Evolutionary conservation across 176 grass and related monocot species (phyloP).

Genomic region (Melocanna baccifera): DNA sequence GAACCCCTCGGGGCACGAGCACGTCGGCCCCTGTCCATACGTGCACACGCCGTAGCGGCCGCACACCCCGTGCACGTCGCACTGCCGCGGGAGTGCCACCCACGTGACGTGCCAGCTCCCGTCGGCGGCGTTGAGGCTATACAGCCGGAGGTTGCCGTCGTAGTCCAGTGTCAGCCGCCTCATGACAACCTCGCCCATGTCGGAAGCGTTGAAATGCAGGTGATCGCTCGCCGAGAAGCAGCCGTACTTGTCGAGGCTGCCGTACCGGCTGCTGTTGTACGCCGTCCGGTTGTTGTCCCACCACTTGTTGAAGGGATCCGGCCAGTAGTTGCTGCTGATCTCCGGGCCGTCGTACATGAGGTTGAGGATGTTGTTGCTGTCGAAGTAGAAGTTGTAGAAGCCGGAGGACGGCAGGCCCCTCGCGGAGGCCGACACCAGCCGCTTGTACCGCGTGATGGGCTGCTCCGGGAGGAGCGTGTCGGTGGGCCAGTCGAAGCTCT

Average conservation of each 20-base stretch:
- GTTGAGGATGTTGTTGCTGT: constrained; percentile 64
- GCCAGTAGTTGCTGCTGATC: constrained; percentile 75
- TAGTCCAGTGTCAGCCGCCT: constrained; percentile 70
- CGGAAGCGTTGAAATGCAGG: constrained; percentile 47
- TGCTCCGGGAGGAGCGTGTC: constrained; percentile 61
- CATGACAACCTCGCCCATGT: constrained; percentile 37
- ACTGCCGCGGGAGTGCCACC: constrained; percentile 39
- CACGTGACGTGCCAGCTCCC: constrained; percentile 50
- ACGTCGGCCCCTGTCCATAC: constrained; percentile 23
- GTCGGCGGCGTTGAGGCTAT: constrained; percentile 43
- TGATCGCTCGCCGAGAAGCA: constrained; percentile 55
- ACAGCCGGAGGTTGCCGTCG: constrained; percentile 70
- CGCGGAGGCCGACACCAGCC: constrained; percentile 47
- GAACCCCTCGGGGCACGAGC: constrained; percentile 53
- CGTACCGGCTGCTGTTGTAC: constrained; percentile 51
- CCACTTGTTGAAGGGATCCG: constrained; percentile 37
- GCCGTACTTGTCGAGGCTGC: constrained; percentile 37
- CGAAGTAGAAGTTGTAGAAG: constrained; percentile 56
- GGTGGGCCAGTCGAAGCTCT: constrained; percentile 75
- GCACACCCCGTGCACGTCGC: constrained; percentile 60
- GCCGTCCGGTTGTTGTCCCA: constrained; percentile 59
- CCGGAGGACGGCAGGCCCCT: constrained; percentile 46
- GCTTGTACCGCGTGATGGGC: constrained; percentile 51
- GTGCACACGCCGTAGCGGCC: constrained; percentile 56
- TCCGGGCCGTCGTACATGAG: constrained; percentile 64